phyloP scores from a whole-genome alignment of 352 stramenopile genomes.

The Pythium folliculosum region DNA sequence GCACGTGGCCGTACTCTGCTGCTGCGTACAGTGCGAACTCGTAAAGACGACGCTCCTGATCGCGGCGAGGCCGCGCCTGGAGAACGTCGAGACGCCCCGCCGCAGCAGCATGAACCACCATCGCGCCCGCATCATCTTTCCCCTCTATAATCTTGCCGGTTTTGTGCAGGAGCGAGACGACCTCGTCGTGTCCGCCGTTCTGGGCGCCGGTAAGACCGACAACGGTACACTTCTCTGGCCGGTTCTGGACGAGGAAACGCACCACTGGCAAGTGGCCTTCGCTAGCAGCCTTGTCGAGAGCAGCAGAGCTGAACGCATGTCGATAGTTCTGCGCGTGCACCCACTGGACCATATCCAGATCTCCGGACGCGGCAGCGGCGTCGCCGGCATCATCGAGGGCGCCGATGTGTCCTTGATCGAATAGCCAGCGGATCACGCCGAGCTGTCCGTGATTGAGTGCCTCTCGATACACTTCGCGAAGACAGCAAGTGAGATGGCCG shows the following conservation, averaged over 20 bases:
- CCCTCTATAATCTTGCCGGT: background rate
- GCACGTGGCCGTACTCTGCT: conserved; percentile 11
- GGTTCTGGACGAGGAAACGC: conserved; percentile 13
- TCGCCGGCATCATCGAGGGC: background rate
- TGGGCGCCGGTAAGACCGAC: background rate
- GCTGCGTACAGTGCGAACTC: conserved; percentile 12
- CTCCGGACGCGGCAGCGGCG: conserved; percentile 1
- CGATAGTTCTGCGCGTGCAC: background rate
- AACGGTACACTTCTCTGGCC: background rate
- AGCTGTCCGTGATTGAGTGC: conserved; percentile 6
- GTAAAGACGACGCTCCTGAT: background rate
- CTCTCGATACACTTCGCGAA: conserved; percentile 4
- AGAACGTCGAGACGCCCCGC: conserved; percentile 7
- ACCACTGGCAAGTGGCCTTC: conserved; percentile 14
- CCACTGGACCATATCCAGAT: conserved; percentile 16
- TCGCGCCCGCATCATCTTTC: background rate
- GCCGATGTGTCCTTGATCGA: conserved; percentile 2
- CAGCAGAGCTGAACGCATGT: background rate
- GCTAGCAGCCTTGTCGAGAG: background rate
- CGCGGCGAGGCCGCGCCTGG: background rate
- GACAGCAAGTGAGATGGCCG: background rate
- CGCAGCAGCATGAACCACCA: background rate
- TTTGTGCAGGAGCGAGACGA: background rate
- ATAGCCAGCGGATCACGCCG: conserved; percentile 10
- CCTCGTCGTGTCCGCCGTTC: background rate